Evolutionary conservation across 1,139 yeast genomes (phyloP).

Genomic region (Debaryomyces subglobosus): DNA sequence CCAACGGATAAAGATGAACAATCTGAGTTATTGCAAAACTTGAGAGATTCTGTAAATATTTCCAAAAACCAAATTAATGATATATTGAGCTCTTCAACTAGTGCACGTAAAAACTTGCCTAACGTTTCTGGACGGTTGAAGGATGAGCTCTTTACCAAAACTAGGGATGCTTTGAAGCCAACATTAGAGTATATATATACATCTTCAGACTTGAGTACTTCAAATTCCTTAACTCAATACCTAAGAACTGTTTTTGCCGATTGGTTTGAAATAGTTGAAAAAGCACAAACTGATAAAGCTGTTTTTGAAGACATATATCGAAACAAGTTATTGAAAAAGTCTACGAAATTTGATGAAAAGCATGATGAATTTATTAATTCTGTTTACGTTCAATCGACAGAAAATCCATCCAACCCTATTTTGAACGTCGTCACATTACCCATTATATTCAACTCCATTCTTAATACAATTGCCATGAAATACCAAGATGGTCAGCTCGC

Average conservation of each 20-base stretch:
- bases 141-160: conserved; percentile 21
- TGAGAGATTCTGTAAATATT: conserved; percentile 9
- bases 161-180: conserved; percentile 27
- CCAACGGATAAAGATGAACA: conserved; percentile 9
- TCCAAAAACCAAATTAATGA: conserved; percentile 9
- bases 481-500: conserved; percentile 42
- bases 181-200: conserved; percentile 25
- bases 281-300: conserved; percentile 1
- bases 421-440: conserved; percentile 43
- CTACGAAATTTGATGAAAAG: conserved; percentile 16
- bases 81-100: conserved; percentile 3
- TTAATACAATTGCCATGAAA: conserved; percentile 29
- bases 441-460: conserved; percentile 35
- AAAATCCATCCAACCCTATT: conserved; percentile 27
- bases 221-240: conserved; percentile 20
- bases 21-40: conserved; percentile 5
- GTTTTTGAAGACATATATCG: conserved; percentile 12
- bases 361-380: conserved; percentile 23
- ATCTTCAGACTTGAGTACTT: conserved; percentile 11
- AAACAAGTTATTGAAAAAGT: conserved; percentile 16
- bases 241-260: conserved; percentile 17
- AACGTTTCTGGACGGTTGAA: conserved; percentile 13
- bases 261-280: conserved; percentile 16
- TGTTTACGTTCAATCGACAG: conserved; percentile 17
- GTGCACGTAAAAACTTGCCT: conserved; percentile 8